Conservation (phyloP, 208 protist genomes). For the Wallacemonas sp. region DNA sequence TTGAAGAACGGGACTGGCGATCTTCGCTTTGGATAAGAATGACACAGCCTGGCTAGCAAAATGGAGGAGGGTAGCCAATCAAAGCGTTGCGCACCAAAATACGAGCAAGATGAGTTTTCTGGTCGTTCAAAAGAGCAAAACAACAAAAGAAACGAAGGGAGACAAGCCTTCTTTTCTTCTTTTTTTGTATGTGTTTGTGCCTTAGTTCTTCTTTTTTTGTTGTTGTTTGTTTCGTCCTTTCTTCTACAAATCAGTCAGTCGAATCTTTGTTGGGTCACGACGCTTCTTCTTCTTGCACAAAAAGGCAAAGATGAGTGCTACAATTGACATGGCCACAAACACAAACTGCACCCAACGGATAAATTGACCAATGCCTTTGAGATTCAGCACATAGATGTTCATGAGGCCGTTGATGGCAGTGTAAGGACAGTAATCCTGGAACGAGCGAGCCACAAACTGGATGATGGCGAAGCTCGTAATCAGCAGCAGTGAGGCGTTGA, state of each 20-base stretch:
- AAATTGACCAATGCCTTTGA: constrained; percentile 68
- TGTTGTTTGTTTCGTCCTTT: background rate
- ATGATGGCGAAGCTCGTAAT: constrained; percentile 89
- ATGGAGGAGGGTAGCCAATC: too few relatives aligned
- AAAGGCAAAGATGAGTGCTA: constrained; percentile 56
- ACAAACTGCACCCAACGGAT: constrained; percentile 73
- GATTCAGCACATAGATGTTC: constrained; percentile 70
- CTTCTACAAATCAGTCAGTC: constrained; percentile 26
- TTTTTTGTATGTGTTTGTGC: too few relatives aligned
- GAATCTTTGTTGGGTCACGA: constrained; percentile 47
- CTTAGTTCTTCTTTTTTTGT: too few relatives aligned
- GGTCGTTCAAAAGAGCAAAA: too few relatives aligned
- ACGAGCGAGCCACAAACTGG: constrained; percentile 86
- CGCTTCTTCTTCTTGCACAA: constrained; percentile 51
- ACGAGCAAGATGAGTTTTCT: too few relatives aligned
- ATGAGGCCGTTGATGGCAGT: constrained; percentile 76
- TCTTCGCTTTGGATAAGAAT: too few relatives aligned
- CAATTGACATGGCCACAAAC: constrained; percentile 55
- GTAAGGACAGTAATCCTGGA: constrained; percentile 79
- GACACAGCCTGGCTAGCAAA: too few relatives aligned
- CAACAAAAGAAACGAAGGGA: too few relatives aligned
- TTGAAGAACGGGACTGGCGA: too few relatives aligned
- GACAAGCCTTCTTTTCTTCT: too few relatives aligned
- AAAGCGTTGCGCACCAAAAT: too few relatives aligned
- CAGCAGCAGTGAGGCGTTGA: constrained; percentile 93